These are phyloP conservation scores for Puccinellia tenuiflora DNA, from an alignment of 176 grass and related monocot genomes.

Conservation along the genomic window DNA sequence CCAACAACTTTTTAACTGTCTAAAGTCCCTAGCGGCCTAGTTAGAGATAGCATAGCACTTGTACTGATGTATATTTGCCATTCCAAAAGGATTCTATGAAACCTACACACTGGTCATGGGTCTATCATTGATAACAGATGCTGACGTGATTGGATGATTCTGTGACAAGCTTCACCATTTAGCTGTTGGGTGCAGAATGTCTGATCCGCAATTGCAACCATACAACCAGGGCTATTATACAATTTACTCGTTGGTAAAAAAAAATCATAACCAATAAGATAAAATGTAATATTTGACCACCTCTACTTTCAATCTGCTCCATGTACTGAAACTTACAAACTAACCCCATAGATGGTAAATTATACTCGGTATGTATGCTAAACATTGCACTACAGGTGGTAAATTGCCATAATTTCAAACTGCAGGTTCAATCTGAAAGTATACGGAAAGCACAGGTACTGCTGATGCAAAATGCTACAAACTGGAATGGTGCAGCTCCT, in stretches of 20 bases:
- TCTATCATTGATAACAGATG: neutral
- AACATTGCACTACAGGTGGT: neutral
- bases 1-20: neutral
- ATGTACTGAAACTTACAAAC: neutral
- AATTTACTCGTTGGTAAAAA: neutral
- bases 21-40: neutral
- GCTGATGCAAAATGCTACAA: conserved; percentile 14
- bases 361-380: neutral
- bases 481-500: conserved; percentile 22
- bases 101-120: neutral
- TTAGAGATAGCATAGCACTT: neutral
- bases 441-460: neutral
- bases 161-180: neutral
- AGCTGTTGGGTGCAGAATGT: neutral
- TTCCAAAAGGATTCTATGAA: neutral
- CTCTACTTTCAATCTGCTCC: neutral
- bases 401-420: neutral
- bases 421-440: neutral
- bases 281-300: neutral
- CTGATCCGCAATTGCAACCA: neutral
- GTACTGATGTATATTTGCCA: neutral
- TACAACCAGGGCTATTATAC: neutral
- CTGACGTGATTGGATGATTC: neutral
- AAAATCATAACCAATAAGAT: neutral
- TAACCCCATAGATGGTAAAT: too few species aligned